Conservation (phyloP, 768 basidiomycete genomes). For the Holtermannia corniformis region DNA sequence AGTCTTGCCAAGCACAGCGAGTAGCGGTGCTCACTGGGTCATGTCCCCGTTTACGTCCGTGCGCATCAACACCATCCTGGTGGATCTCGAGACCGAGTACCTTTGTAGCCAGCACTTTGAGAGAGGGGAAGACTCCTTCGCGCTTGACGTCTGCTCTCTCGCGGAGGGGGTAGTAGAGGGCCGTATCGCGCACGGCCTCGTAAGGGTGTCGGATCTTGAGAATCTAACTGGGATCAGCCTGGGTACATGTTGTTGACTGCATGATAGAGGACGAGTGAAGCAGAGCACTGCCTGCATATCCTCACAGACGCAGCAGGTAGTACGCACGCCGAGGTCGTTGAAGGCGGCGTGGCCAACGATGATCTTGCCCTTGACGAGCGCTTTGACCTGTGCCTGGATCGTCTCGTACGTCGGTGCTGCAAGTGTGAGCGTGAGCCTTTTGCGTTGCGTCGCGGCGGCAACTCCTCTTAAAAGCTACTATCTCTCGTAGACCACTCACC, state of each 20-base stretch:
- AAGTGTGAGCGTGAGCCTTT: too few relatives aligned
- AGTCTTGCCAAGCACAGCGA: not conserved
- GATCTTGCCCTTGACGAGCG: constrained; percentile 62
- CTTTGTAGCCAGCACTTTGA: constrained; percentile 68
- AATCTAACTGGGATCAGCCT: constrained; percentile 9
- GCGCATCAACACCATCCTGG: constrained; percentile 34
- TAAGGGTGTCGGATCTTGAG: constrained; percentile 26
- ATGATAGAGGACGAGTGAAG: constrained; percentile 49
- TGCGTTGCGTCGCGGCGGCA: too few relatives aligned
- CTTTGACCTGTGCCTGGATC: constrained; percentile 64
- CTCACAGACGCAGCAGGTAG: not conserved
- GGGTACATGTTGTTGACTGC: constrained; percentile 53
- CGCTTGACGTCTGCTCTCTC: constrained; percentile 11
- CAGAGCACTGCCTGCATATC: constrained; percentile 43
- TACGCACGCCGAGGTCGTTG: constrained; percentile 71
- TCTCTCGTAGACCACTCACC: constrained; percentile 10
- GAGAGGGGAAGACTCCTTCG: constrained; percentile 56
- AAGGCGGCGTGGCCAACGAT: constrained; percentile 81
- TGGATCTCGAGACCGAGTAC: constrained; percentile 73
- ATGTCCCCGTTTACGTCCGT: constrained; percentile 52
- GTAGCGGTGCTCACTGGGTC: constrained; percentile 47
- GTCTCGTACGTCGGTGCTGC: constrained; percentile 66
- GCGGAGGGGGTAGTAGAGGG: constrained; percentile 32
- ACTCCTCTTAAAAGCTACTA: not conserved
- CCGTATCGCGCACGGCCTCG: constrained; percentile 34